Evolutionary conservation across 2,329 filamentous ascomycete species (phyloP), one percentile per base, ranked within the genome.

Genomic region (Lachnellula occidentalis): DNA sequence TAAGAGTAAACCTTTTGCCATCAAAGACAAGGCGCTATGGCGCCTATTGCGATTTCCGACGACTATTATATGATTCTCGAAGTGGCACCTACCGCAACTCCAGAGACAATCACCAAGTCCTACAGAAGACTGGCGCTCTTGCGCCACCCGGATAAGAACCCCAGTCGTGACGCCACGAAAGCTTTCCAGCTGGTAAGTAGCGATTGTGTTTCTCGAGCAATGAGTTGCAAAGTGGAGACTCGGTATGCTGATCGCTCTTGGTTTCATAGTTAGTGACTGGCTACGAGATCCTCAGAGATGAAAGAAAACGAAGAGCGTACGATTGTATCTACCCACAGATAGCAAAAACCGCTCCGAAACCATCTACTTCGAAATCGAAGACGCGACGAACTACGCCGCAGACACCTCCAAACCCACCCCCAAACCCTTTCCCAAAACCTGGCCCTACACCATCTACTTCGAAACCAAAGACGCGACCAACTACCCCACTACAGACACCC

Each of bases 271-370:
- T 39, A 3, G 4, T 2, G 4, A 34, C 43, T 55, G 68, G 68
- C 42, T 69, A 70, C 54, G 66, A 69, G 51, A 69, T 64, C 21
- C 58, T 70, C 51, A 65, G 61, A n/a, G 64, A 69, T 51, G 61
- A 61, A 54, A 54, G 6, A 37, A 54, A 63, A 54, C 67, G 68
- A n/a, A 57, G 55, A 53, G 51, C 22, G 15, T 71, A 70, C 60
- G 63, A 71, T 46, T 58, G 59, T 51, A 59, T 66, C 34, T 70
- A 70, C 48, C 62, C 46, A 39, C 14, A 17, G 7, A 39, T 17
- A 31, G 9, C 27, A n/a, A n/a, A n/a, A n/a, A n/a, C n/a, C n/a
- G n/a, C n/a, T n/a, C n/a, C n/a, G n/a, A n/a, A n/a, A n/a, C n/a
- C n/a, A n/a, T n/a, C n/a, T n/a, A n/a, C n/a, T n/a, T n/a, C n/a